Conservation (phyloP, 2,329 filamentous ascomycete species). For the Apiospora hydei region DNA sequence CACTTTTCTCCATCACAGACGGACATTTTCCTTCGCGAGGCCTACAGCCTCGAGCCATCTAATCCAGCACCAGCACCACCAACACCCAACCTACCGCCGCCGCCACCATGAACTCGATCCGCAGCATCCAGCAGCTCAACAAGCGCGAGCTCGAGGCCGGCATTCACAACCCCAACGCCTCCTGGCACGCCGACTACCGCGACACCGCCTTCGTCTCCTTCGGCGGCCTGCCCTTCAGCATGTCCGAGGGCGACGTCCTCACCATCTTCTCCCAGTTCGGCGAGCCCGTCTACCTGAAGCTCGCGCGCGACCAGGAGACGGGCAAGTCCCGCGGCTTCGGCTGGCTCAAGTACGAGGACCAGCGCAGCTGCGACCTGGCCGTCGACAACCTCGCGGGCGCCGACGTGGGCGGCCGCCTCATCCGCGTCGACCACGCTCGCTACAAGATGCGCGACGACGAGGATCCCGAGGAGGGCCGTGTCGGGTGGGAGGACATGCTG, state of each 20-base stretch:
- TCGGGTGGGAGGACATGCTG: conserved; percentile 67
- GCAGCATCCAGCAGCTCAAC: conserved; percentile 91
- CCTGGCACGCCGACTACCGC: conserved; percentile 97
- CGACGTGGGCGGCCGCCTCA: conserved; percentile 77
- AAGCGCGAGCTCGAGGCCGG: conserved; percentile 92
- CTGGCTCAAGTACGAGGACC: conserved; percentile 98
- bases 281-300: conserved; percentile 91
- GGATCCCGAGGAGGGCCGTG: conserved; percentile 64
- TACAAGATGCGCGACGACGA: conserved; percentile 90
- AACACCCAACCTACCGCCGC: neutral
- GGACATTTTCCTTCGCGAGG: neutral
- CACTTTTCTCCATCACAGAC: neutral
- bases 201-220: conserved; percentile 98
- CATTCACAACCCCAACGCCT: conserved; percentile 69
- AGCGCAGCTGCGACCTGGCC: conserved; percentile 92
- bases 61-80: neutral
- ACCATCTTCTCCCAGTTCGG: conserved; percentile 98
- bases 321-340: conserved; percentile 95
- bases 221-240: conserved; percentile 88
- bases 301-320: conserved; percentile 93
- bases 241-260: conserved; percentile 94
- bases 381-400: conserved; percentile 95
- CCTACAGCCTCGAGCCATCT: conserved; percentile 9
- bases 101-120: conserved; percentile 85
- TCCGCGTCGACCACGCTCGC: conserved; percentile 90